Evolutionary conservation across 495 filamentous ascomycete species (phyloP).

Genomic region (Xylaria intraflava): DNA sequence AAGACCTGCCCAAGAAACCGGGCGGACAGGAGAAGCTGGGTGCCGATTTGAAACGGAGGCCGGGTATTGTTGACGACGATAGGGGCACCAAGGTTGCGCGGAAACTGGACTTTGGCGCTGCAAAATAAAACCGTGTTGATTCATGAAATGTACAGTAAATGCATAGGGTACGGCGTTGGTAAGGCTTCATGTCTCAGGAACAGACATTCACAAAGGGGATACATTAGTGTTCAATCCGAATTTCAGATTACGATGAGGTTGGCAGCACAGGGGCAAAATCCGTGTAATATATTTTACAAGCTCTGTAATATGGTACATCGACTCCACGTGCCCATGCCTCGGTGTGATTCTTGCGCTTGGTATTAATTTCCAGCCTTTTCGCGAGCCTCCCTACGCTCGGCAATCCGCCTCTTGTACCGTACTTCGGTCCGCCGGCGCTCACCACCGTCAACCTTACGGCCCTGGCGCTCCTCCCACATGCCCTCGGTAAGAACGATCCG

Average conservation of each 20-base stretch:
- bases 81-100: conserved; percentile 68
- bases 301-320: conserved; percentile 20
- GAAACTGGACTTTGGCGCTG: conserved; percentile 73
- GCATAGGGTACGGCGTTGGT: conserved; percentile 12
- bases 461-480: conserved; percentile 79
- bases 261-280: not conserved
- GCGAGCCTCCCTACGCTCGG: conserved; percentile 40
- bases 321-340: conserved; percentile 4
- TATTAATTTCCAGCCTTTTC: conserved; percentile 25
- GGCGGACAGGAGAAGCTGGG: conserved; percentile 71
- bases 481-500: conserved; percentile 67
- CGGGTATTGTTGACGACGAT: conserved; percentile 63
- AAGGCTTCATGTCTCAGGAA: not conserved
- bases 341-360: not conserved
- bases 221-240: not conserved
- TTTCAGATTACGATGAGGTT: not conserved
- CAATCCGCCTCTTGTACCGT: conserved; percentile 48
- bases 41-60: conserved; percentile 72
- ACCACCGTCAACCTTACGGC: conserved; percentile 92
- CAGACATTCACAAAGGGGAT: not conserved
- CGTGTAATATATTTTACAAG: conserved; percentile 1
- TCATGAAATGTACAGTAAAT: not conserved
- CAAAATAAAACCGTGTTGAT: conserved; percentile 35
- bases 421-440: conserved; percentile 84
- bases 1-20: conserved; percentile 63